Base-by-base conservation (phyloP, 2,329 filamentous ascomycete species). In the Orbilia javanica region DNA sequence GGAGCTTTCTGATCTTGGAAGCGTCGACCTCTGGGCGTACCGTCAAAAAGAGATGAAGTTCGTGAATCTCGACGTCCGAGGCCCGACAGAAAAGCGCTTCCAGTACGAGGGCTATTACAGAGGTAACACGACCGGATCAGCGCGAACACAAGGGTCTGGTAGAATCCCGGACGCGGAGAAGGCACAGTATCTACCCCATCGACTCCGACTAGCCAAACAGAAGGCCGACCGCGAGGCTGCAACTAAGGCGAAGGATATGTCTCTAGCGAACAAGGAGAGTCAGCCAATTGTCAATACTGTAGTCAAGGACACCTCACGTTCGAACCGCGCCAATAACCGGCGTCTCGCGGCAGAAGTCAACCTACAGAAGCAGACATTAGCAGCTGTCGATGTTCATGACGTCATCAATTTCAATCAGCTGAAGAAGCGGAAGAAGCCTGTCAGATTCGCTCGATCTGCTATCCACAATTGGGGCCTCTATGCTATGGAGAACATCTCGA, bases 381-480 rank as follows among this genome's bases (percentile, higher is more conserved):
- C 91, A 66, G 89, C 90, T 79, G 86, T 87, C 39, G 88, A 87
- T 15, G 94, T 97, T 81, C 93, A 94, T 68, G 95, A 97, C 82
- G 93, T 96, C 31, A 89, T 99, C 82, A 92, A 95, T 74, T 99
- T 99, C 88, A 99, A 99, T 85, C 96, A 98, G 86, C 90, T 99
- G 74, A 97, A 98, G 88, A 99, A 98, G 86, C 92, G 96, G 79
- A 99, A 98, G 90, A 99, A 99, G 87, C 94, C 95, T 0, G 96
- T 99, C 84, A 96, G 96, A 83, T 99, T 99, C 85, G 96, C 95
- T 72, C 90, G 96, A 52, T 99, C 96, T 65, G 96, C 96, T 53
- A 99, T 99, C 82, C 96, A 99, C 85, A 98, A 97, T 82, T 99
- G 96, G 96, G 96, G 96, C 29, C 86, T 99, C 29, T 99, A 99